Evolutionary conservation across 1,284 basidiomycete genomes (phyloP).

Genomic region (Vanrija sp.): DNA sequence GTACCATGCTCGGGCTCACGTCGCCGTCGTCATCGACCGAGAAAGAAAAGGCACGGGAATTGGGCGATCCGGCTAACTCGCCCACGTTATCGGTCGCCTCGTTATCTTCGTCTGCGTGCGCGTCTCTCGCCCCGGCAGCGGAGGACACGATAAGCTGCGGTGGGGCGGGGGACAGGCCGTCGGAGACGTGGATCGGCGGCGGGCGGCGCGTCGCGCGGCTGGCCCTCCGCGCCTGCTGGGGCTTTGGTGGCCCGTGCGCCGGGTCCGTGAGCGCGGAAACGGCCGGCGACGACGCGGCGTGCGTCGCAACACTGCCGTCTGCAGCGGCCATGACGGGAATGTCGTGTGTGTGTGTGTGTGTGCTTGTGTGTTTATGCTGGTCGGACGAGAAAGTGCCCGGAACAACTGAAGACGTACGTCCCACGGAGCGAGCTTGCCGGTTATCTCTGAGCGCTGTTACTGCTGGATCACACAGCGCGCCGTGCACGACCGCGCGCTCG

Average conservation of each 20-base stretch:
- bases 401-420: too few relatives aligned
- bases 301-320: too few relatives aligned
- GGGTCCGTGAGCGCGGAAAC: too few relatives aligned
- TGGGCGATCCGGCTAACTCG: slow-evolving; percentile 1
- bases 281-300: too few relatives aligned
- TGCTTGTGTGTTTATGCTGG: too few relatives aligned
- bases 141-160: neutral
- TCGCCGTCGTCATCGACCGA: neutral
- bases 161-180: neutral
- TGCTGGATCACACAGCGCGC: too few relatives aligned
- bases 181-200: neutral
- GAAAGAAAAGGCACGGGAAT: neutral
- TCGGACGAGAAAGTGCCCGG: too few relatives aligned
- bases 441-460: too few relatives aligned
- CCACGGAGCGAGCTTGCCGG: too few relatives aligned
- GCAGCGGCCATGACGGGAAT: too few relatives aligned
- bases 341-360: too few relatives aligned
- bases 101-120: neutral
- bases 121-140: neutral
- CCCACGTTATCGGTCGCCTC: slow-evolving; percentile 4
- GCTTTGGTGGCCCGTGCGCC: neutral
- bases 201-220: neutral
- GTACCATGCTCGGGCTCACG: neutral
- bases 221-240: neutral
- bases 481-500: too few relatives aligned